Conservation (phyloP, 306 rosid species). For the Lathyrus sativus region DNA sequence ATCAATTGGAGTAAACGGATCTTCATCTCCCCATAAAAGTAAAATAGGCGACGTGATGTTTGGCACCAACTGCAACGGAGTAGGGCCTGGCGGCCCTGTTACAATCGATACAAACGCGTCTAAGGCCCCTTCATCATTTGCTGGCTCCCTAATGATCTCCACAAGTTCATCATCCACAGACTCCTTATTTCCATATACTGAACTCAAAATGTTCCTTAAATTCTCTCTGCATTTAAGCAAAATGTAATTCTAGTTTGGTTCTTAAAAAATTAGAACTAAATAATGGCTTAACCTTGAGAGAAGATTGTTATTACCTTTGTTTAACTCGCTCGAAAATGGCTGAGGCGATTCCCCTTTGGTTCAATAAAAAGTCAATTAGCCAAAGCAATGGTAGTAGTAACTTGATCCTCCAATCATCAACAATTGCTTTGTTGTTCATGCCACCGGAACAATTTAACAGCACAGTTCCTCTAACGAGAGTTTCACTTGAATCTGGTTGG, state of each 20-base stretch:
- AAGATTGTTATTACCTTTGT: conserved; percentile 51
- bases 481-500: conserved; percentile 61
- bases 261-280: neutral
- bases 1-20: conserved; percentile 90
- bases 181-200: conserved; percentile 80
- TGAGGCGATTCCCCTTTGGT: conserved; percentile 71
- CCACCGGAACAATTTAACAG: conserved; percentile 91
- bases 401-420: conserved; percentile 96
- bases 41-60: conserved; percentile 66
- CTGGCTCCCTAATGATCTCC: conserved; percentile 85
- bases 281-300: neutral
- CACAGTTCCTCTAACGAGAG: conserved; percentile 71
- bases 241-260: conserved; percentile 19
- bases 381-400: conserved; percentile 72
- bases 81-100: conserved; percentile 95
- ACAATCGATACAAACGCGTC: conserved; percentile 85
- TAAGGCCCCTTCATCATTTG: conserved; percentile 70
- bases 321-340: conserved; percentile 75
- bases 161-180: conserved; percentile 84
- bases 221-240: conserved; percentile 63
- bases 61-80: conserved; percentile 73
- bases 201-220: conserved; percentile 61
- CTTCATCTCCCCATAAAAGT: conserved; percentile 87
- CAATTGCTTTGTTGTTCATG: conserved; percentile 93
- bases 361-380: conserved; percentile 76